Conservation (phyloP, 768 basidiomycete species). For the Rhizopogon roseolus region DNA sequence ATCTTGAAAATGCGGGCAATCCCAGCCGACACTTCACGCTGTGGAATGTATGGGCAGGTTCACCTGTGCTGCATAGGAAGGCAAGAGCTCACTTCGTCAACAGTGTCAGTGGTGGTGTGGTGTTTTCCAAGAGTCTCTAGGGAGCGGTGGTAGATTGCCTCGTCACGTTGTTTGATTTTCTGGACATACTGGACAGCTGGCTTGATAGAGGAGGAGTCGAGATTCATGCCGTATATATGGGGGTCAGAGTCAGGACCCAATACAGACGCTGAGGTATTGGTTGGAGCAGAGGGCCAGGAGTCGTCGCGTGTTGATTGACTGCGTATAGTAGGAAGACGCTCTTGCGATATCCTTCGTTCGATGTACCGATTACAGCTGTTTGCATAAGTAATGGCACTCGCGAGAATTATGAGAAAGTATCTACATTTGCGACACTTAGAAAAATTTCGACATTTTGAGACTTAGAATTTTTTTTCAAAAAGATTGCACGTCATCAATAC, state of each 20-base stretch:
- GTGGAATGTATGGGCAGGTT: not conserved
- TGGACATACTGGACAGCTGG: conserved; percentile 93
- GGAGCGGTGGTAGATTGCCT: conserved; percentile 80
- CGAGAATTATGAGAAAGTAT: too few species aligned
- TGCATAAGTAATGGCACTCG: too few species aligned
- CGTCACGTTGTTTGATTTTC: conserved; percentile 91
- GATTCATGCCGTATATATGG: conserved; percentile 22
- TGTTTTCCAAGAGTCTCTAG: conserved; percentile 69
- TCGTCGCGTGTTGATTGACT: conserved; percentile 49
- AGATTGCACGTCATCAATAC: too few species aligned
- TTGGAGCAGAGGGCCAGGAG: conserved; percentile 31
- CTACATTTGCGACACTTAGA: too few species aligned
- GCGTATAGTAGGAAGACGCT: too few species aligned
- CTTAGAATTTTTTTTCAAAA: too few species aligned
- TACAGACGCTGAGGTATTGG: conserved; percentile 3
- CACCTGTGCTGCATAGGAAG: conserved; percentile 3
- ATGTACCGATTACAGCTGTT: too few species aligned
- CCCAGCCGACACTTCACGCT: conserved; percentile 67
- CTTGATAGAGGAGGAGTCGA: conserved; percentile 49
- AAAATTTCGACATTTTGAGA: too few species aligned
- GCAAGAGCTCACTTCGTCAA: conserved; percentile 45
- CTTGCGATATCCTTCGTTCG: too few species aligned
- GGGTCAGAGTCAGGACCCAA: conserved; percentile 12
- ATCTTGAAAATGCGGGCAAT: conserved; percentile 66
- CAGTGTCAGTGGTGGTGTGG: conserved; percentile 54